Conservation (phyloP, 2,329 filamentous ascomycete species). For the Aspergillus proliferans region DNA sequence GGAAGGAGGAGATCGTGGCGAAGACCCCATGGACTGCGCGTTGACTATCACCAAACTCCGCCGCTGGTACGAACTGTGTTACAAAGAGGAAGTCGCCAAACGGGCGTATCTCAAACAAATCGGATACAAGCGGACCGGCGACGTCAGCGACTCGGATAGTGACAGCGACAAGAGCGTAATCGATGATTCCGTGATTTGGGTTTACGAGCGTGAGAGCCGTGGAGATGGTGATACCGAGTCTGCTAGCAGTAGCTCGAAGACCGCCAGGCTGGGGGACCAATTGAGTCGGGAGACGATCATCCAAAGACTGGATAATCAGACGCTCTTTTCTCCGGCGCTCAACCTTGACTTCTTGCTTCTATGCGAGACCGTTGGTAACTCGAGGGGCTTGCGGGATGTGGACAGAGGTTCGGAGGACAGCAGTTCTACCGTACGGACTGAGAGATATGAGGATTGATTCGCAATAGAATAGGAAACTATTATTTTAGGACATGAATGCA, state of each 20-base stretch:
- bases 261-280: background rate
- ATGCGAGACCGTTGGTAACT: background rate
- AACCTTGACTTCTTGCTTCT: constrained; percentile 2
- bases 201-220: constrained; percentile 1
- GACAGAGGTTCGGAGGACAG: background rate
- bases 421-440: background rate
- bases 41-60: constrained; percentile 5
- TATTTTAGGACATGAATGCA: too few relatives aligned
- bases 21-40: constrained; percentile 3
- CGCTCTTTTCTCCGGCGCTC: constrained; percentile 1
- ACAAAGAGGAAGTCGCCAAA: constrained; percentile 2
- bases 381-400: background rate
- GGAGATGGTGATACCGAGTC: background rate
- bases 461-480: too few relatives aligned
- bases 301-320: background rate
- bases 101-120: background rate
- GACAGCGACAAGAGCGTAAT: background rate
- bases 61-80: constrained; percentile 2
- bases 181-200: constrained; percentile 3
- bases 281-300: background rate
- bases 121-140: constrained; percentile 1
- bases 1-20: background rate
- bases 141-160: background rate
- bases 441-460: background rate
- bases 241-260: background rate